Base-by-base conservation (phyloP, 169 alveolate genomes). In the Eimeria acervulina region DNA sequence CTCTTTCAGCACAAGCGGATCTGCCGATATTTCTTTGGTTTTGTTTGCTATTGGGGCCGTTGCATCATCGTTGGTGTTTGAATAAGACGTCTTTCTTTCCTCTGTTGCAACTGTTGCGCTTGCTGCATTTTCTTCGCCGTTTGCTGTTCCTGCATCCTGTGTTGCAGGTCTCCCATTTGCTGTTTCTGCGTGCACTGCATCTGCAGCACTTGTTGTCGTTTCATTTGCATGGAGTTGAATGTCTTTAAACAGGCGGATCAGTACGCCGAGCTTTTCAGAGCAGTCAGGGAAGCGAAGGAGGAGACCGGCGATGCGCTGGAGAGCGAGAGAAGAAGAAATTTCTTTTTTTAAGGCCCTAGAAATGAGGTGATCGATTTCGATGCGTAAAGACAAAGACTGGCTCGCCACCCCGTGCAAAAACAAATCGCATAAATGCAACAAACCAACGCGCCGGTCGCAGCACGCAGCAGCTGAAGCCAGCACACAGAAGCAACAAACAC, bases 181-280 rank as follows among this genome's bases (percentile, higher is more conserved):
- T 21, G 40, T 4, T 70, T 3, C 21, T 3, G 21, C 44, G 81
- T 1, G 40, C 0, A n/a, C 28, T 12, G 68, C n/a, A 21, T 59
- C 28, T 21, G 68, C n/a, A 13, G 68, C 19, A 17, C 1, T 66
- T 66, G 19, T 28, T 21, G 76, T 59, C 8, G 21, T 59, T 59
- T 17, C 26, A 21, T 21, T 59, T 59, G 68, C n/a, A 21, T 59
- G 28, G 15, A 87, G 38, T 61, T 44, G 40, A 21, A 89, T n/a
- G 63, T 90, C 95, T 6, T 52, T 28, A 51, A 68, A 66, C 28
- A 92, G 84, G 4, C 91, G 80, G 5, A 61, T 28, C 63, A 92
- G 70, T 12, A 92, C 91, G 19, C 95, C 95, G n/a, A 92, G 95
- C 38, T 78, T 92, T 68, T 92, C 95, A 26, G 90, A 76, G 44